Conservation (phyloP, 2,329 filamentous ascomycete genomes). For the Pyrenochaeta sp. region DNA sequence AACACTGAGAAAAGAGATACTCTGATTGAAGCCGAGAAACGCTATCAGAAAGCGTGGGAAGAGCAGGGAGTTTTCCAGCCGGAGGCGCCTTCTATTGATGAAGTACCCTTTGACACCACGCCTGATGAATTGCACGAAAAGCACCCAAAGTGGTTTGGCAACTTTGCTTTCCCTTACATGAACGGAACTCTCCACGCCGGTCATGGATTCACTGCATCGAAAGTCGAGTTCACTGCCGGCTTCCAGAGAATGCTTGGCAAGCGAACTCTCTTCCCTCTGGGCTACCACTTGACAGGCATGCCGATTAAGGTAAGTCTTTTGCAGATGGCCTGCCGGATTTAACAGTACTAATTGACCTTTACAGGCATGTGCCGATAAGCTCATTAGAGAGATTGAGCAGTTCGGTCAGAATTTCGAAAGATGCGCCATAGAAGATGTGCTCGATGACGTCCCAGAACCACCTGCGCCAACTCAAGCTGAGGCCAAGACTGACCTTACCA, state of each 20-base stretch:
- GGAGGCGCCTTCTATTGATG: conserved; percentile 80
- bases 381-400: conserved; percentile 85
- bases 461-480: conserved; percentile 70
- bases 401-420: conserved; percentile 88
- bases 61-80: conserved; percentile 81
- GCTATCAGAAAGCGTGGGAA: conserved; percentile 88
- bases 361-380: conserved; percentile 87
- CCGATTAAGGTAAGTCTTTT: conserved; percentile 69
- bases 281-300: conserved; percentile 97
- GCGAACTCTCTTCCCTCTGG: conserved; percentile 85
- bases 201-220: conserved; percentile 89
- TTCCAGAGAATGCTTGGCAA: conserved; percentile 92
- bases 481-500: conserved; percentile 82
- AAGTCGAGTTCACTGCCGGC: conserved; percentile 90
- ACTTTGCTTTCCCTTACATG: conserved; percentile 69
- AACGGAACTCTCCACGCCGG: conserved; percentile 76
- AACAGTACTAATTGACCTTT: background rate
- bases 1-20: conserved; percentile 88
- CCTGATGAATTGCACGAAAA: conserved; percentile 79
- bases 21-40: conserved; percentile 84
- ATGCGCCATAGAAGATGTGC: conserved; percentile 60
- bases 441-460: conserved; percentile 55
- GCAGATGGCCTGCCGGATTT: background rate
- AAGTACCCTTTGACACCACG: conserved; percentile 78
- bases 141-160: conserved; percentile 90